A percentile compares a stretch with the other conserved stretches of the same genome.
Evolutionary conservation across 768 basidiomycete species (phyloP).

Genomic region (Panaeolus papilionaceus): DNA sequence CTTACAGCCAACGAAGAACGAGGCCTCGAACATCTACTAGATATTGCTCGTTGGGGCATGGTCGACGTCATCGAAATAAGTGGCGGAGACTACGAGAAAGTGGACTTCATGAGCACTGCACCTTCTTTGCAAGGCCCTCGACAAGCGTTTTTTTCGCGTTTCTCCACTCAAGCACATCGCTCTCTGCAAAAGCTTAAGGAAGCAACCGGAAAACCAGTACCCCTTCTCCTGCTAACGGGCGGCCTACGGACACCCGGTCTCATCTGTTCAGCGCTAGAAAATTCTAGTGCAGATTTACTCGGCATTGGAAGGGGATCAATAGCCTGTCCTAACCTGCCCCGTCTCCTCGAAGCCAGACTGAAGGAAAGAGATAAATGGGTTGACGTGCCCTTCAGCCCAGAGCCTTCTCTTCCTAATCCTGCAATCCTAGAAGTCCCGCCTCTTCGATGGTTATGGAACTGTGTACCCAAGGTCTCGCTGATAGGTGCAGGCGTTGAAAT

Average conservation of each 20-base stretch:
- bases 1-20: slow-evolving; percentile 40
- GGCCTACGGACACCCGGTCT: slow-evolving; percentile 69
- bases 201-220: slow-evolving; percentile 37
- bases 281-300: slow-evolving; percentile 71
- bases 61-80: slow-evolving; percentile 90
- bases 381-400: slow-evolving; percentile 41
- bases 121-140: slow-evolving; percentile 43
- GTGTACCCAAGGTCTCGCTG: slow-evolving; percentile 56
- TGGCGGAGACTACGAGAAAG: slow-evolving; percentile 85
- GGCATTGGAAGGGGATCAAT: slow-evolving; percentile 78
- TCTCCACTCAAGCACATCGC: slow-evolving; percentile 60
- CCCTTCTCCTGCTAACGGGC: slow-evolving; percentile 82
- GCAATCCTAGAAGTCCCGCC: slow-evolving; percentile 27
- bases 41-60: slow-evolving; percentile 66
- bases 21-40: slow-evolving; percentile 64
- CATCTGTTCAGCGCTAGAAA: slow-evolving; percentile 56
- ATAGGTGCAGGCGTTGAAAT: slow-evolving; percentile 67
- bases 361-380: slow-evolving; percentile 29
- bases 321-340: slow-evolving; percentile 65
- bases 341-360: slow-evolving; percentile 36
- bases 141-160: slow-evolving; percentile 76
- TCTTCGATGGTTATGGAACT: slow-evolving; percentile 33
- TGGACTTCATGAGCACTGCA: slow-evolving; percentile 52
- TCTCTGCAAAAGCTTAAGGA: slow-evolving; percentile 31
- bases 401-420: slow-evolving; percentile 40